Conservation (phyloP, 2,329 filamentous ascomycete genomes). For the Fusarium sublunatum region DNA sequence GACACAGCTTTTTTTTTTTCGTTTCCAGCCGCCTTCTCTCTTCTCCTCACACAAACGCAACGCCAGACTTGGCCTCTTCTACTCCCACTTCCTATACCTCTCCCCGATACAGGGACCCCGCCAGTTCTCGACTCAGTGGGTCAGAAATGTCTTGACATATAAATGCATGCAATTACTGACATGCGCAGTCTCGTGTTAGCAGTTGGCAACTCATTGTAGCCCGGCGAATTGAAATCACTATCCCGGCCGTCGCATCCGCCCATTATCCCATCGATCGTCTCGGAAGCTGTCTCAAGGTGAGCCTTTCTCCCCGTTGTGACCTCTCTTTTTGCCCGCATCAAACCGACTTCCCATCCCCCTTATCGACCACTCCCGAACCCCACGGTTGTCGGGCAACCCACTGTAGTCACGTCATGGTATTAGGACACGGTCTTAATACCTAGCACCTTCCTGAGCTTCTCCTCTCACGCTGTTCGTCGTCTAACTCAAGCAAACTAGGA, state of each 20-base stretch:
- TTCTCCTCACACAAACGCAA: conserved; percentile 40
- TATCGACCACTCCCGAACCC: conserved; percentile 21
- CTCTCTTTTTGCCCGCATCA: conserved; percentile 8
- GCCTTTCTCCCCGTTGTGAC: conserved; percentile 23
- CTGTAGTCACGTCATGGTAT: conserved; percentile 42
- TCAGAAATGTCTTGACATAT: conserved; percentile 32
- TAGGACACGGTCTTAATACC: conserved; percentile 36
- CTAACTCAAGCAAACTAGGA: conserved; percentile 1
- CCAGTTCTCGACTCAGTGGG: conserved; percentile 10
- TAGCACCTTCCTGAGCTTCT: conserved; percentile 20
- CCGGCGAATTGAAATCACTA: conserved; percentile 26
- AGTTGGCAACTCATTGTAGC: conserved; percentile 32
- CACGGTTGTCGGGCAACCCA: conserved; percentile 31
- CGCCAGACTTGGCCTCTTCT: conserved; percentile 17
- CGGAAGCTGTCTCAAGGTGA: conserved; percentile 30
- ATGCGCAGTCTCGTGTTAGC: conserved; percentile 36
- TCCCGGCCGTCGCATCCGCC: conserved; percentile 23
- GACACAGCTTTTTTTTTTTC: conserved; percentile 36
- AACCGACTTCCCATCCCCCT: conserved; percentile 17
- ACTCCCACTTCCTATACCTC: conserved; percentile 10
- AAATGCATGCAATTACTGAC: conserved; percentile 38
- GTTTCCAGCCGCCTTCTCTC: conserved; percentile 33
- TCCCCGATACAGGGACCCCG: conserved; percentile 11
- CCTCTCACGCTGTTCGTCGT: conserved; percentile 1
- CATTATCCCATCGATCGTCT: conserved; percentile 34